Base-by-base conservation (phyloP, 805 yeast genomes). In the Tetrapisispora namnaoensis region DNA sequence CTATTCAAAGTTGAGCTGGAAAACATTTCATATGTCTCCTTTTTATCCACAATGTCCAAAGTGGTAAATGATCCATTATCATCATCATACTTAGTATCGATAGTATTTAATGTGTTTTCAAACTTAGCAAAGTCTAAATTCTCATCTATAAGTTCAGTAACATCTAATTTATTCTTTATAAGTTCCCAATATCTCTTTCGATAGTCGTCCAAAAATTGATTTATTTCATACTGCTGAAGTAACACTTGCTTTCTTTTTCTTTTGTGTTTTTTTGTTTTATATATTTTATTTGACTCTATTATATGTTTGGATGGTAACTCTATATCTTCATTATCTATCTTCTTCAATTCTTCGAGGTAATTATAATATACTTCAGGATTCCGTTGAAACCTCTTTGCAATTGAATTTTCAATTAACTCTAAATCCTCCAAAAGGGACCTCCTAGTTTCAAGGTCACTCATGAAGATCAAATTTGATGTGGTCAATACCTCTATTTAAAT, bases 201-300 rank as follows among this genome's bases (percentile, higher is more conserved):
- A 56, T 77, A 79, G 46, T 77, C 74, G 9, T 71, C 66, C 4
- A 76, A 55, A 46, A 89, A 76, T 39, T 61, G 53, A 18, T 69
- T 68, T 9, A 85, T 71, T 60, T 89, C 96, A 63, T 82, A 86
- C 56, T 82, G 80, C 55, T 83, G 90, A 20, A 78, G 51, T 0
- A 78, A 53, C 0, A 80, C 69, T 49, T 82, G 82, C 52, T 77
- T 62, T 37, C 50, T 72, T 17, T 63, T 66, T 0, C 80, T 68
- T 52, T 78, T 66, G 47, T 72, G 70, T 48, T 67, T 67, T 34
- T 61, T 63, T 4, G 55, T 62, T 42, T 67, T 58, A 20, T 70
- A 64, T 17, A 60, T 62, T 24, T 56, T 57, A 50, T 63, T 63
- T 2, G 61, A 61, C 7, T 52, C 45, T 14, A 55, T 56, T 13